Evolutionary conservation across 306 rosid genomes (phyloP).

Genomic region (Rosa persica): DNA sequence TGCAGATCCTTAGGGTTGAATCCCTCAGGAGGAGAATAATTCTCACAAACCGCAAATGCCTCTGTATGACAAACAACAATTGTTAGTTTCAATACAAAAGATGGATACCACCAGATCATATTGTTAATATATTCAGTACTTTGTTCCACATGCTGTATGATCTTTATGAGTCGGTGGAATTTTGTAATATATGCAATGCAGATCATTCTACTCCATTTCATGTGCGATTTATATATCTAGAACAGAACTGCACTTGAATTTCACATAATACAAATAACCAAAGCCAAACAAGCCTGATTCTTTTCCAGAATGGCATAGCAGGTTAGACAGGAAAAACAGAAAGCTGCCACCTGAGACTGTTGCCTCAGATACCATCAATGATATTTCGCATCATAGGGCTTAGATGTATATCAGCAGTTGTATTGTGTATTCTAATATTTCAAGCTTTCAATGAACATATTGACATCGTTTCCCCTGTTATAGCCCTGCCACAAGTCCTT

Average conservation of each 20-base stretch:
- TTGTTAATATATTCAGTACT: neutral
- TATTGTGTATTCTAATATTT: too few relatives aligned
- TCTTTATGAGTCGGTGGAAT: neutral
- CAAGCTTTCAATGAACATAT: neutral
- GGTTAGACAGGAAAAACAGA: neutral
- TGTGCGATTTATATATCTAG: neutral
- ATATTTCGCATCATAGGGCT: neutral
- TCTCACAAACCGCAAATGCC: conserved; percentile 97
- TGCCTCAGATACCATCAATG: neutral
- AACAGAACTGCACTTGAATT: neutral
- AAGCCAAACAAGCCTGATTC: neutral
- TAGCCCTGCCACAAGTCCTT: neutral
- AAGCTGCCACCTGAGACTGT: neutral
- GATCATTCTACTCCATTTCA: neutral
- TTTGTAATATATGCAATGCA: neutral
- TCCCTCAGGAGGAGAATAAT: conserved; percentile 91
- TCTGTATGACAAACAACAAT: conserved; percentile 43
- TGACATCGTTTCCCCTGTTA: too few relatives aligned
- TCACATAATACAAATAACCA: neutral
- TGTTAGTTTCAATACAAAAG: conserved; percentile 17
- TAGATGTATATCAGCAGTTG: neutral
- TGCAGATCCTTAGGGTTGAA: conserved; percentile 83
- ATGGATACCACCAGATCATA: neutral
- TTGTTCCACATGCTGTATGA: neutral
- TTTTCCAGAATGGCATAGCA: neutral